Conservation (phyloP, 2,329 filamentous ascomycete species). For the Aureobasidium melanogenum region DNA sequence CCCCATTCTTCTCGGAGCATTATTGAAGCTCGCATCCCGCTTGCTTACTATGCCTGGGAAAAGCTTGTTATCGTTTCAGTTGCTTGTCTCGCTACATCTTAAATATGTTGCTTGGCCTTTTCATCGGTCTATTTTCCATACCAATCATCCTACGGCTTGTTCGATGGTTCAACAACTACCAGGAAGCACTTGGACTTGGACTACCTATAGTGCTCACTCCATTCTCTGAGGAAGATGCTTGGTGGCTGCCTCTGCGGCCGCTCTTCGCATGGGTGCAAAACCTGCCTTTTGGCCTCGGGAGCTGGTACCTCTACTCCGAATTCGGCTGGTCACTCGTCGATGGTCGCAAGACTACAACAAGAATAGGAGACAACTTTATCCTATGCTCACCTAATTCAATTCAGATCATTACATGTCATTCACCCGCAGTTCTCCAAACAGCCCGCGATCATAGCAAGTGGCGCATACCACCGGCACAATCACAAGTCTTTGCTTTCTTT, state of each 20-base stretch:
- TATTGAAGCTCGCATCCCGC: too few relatives aligned
- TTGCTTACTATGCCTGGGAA: too few relatives aligned
- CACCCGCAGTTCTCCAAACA: background rate
- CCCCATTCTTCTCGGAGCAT: too few relatives aligned
- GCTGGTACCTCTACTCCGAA: background rate
- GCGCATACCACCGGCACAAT: background rate
- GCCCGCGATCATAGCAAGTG: background rate
- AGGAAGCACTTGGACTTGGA: background rate
- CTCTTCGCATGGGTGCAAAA: background rate
- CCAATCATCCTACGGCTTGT: background rate
- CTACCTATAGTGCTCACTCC: background rate
- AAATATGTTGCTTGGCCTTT: background rate
- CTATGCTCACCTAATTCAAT: background rate
- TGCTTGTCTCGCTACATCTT: too few relatives aligned
- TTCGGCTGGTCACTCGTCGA: background rate
- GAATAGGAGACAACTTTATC: background rate
- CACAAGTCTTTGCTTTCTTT: constrained; percentile 13
- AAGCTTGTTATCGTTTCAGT: too few relatives aligned
- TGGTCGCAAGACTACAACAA: background rate
- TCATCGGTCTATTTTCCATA: background rate
- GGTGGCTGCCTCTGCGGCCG: background rate
- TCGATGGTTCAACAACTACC: background rate
- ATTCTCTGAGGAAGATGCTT: background rate
- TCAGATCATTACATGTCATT: background rate
- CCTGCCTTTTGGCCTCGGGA: background rate